Conservation (phyloP, 2,329 filamentous ascomycete genomes). For the Penicillium crustosum region DNA sequence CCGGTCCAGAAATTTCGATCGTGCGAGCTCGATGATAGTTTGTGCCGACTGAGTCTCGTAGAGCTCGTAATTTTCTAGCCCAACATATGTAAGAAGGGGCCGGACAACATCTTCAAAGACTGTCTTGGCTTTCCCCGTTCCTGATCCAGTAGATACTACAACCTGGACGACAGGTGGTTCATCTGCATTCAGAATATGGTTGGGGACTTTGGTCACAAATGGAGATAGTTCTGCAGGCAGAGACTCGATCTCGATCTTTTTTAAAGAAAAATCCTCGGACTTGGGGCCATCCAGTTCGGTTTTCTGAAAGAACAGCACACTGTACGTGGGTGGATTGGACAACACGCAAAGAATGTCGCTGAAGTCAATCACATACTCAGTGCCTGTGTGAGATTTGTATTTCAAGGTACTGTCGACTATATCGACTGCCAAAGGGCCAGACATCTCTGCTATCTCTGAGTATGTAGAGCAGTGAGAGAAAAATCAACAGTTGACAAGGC, state of each 20-base stretch:
- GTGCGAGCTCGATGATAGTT: constrained; percentile 65
- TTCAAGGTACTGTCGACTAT: constrained; percentile 16
- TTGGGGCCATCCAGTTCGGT: background rate
- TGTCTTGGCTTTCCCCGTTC: constrained; percentile 56
- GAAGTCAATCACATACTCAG: constrained; percentile 18
- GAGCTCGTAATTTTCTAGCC: constrained; percentile 52
- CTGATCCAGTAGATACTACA: constrained; percentile 67
- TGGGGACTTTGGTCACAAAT: constrained; percentile 22
- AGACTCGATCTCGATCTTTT: constrained; percentile 17
- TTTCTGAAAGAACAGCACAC: constrained; percentile 26
- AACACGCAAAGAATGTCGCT: constrained; percentile 30
- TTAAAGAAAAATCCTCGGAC: constrained; percentile 10
- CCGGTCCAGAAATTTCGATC: constrained; percentile 46
- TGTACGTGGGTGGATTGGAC: constrained; percentile 12
- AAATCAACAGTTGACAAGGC: background rate
- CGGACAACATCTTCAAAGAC: constrained; percentile 59
- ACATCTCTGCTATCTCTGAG: background rate
- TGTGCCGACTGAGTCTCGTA: constrained; percentile 63
- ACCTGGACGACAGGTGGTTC: constrained; percentile 50
- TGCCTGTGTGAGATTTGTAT: constrained; percentile 18
- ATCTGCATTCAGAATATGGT: constrained; percentile 19
- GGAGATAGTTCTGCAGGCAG: constrained; percentile 18
- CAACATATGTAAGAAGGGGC: constrained; percentile 55
- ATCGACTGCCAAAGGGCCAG: constrained; percentile 1
- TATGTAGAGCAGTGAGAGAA: background rate